Evolutionary conservation across 2,329 filamentous ascomycete species (phyloP), one percentile per base, ranked within the genome.

Genomic region (Pestalotiopsis sp.): DNA sequence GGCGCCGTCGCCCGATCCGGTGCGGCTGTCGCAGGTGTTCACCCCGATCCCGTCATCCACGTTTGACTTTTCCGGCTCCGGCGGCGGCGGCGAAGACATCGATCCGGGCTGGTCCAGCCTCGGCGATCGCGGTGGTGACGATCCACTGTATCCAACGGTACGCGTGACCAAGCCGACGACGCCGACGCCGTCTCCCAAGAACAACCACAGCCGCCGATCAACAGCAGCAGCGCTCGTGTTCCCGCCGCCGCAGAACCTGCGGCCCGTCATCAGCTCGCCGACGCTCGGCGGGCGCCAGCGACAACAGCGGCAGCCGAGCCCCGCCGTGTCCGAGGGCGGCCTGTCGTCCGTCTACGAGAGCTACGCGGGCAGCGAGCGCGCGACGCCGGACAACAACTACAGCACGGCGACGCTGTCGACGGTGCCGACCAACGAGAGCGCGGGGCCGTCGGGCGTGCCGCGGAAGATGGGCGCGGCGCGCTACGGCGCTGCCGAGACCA

Each of bases 261-360:
- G 68, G 3, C 72, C 73, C 4, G 31, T 67, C 31, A 65, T 68
- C 11, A 75, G 72, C 61, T 75, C 76, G 57, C 74, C 75, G 6
- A 75, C 72, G 6, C 68, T 72, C 0, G 73, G 71, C n/a, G 45
- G 17, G 6, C 17, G 45, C 1, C 23, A 39, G 6, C 17, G 45
- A 7, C 23, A 39, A 31, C 67, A 66, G 31, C 68, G 69, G 63
- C 60, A 69, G 36, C 23, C 73, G 68, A 72, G 74, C 68, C 67
- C 76, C 2, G 69, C 66, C 23, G 31, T 72, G 39, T 76, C 77
- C 13, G 77, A 77, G 61, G 68, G 72, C 56, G 74, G 75, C 11
- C 64, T 76, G 2, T 77, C 75, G n/a, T 78, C 75, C 25, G 73
- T 77, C 14, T 78, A 77, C 68, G 77, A 76, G 39, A 75, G 72